These are phyloP conservation scores for Metrosideros polymorpha DNA, from an alignment of 441 rosid genomes.

Conservation along the genomic window DNA sequence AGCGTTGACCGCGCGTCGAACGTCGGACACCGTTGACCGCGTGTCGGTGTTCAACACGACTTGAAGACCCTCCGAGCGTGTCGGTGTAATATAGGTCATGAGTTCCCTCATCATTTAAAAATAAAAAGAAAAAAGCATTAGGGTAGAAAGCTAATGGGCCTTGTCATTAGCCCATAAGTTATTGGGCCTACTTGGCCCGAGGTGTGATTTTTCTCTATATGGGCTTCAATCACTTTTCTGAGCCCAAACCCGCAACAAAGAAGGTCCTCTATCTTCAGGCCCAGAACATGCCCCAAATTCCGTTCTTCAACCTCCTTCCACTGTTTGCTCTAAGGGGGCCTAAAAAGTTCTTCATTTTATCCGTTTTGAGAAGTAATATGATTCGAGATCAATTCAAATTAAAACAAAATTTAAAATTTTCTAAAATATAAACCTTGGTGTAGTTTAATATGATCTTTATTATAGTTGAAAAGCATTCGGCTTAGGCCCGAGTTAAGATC, in stretches of 20 bases:
- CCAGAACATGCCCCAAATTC: background rate
- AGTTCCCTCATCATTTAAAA: too few relatives aligned
- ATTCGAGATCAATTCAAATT: background rate
- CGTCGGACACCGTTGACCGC: too few relatives aligned
- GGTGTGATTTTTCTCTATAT: background rate
- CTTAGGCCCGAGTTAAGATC: background rate
- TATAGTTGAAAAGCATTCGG: background rate
- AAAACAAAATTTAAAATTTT: background rate
- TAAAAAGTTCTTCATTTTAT: background rate
- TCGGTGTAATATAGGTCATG: too few relatives aligned
- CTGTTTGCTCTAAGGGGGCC: background rate
- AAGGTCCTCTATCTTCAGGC: background rate
- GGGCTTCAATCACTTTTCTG: background rate
- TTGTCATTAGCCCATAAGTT: background rate
- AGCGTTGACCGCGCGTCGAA: too few relatives aligned
- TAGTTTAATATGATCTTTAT: background rate
- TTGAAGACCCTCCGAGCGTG: too few relatives aligned
- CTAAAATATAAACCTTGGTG: background rate
- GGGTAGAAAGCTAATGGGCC: background rate
- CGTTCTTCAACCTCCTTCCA: background rate
- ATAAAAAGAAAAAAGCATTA: background rate
- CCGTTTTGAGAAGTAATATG: background rate
- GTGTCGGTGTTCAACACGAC: too few relatives aligned
- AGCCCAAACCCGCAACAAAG: background rate
- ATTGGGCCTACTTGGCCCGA: background rate